Evolutionary conservation across 2,329 filamentous ascomycete genomes (phyloP).

Genomic region (Phyllosticta paracitricarpa): DNA sequence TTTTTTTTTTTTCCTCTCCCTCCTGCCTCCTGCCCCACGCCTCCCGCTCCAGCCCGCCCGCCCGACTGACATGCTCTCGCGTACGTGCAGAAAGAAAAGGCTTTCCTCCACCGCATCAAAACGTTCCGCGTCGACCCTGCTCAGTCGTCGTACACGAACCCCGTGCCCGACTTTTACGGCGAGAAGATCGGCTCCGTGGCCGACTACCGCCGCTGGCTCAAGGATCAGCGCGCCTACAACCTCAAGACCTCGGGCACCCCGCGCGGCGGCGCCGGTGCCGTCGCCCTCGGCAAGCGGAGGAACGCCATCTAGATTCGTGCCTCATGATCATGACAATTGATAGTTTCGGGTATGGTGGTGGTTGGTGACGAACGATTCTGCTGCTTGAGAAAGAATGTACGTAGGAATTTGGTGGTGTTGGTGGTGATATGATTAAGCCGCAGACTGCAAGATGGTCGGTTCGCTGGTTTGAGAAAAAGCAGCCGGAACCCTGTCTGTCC

Average conservation of each 20-base stretch:
- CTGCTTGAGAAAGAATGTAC: no score
- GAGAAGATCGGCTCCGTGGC: slow-evolving; percentile 94
- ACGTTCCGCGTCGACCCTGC: slow-evolving; percentile 86
- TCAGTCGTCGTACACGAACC: slow-evolving; percentile 80
- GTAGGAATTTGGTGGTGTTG: no score
- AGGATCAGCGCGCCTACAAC: slow-evolving; percentile 95
- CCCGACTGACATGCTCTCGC: not conserved
- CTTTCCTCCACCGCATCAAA: slow-evolving; percentile 88
- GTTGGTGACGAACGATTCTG: no score
- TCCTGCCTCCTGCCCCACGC: not conserved
- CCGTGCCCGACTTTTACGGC: slow-evolving; percentile 94
- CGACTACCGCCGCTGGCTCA: slow-evolving; percentile 90
- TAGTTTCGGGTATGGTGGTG: no score
- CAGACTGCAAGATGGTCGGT: no score
- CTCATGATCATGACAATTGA: no score
- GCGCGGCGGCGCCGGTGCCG: slow-evolving; percentile 47
- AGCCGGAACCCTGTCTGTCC: no score
- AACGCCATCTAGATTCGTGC: not conserved
- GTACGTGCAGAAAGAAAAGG: slow-evolving; percentile 65
- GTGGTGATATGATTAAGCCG: no score
- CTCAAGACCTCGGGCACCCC: slow-evolving; percentile 48
- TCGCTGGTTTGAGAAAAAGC: no score
- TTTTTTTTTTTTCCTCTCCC: not conserved
- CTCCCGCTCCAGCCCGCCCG: not conserved
- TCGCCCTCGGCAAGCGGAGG: slow-evolving; percentile 3